Evolutionary conservation across 2,329 filamentous ascomycete genomes (phyloP).

Genomic region (Cordyceps javanica): DNA sequence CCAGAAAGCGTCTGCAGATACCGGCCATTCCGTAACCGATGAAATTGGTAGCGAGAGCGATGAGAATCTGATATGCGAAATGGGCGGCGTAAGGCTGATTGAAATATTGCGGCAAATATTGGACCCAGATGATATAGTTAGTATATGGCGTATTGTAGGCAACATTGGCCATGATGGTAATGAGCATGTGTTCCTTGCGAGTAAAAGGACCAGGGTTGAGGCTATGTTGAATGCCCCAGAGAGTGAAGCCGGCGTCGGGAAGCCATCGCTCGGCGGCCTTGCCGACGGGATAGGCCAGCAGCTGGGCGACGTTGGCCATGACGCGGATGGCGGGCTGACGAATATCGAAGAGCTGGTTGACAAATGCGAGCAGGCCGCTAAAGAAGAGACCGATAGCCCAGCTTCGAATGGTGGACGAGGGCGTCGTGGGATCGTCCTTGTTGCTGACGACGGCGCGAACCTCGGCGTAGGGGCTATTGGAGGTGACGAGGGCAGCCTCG

Average conservation of each 20-base stretch:
- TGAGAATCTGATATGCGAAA: conserved; percentile 49
- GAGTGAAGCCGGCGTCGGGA: conserved; percentile 43
- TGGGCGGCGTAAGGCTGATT: conserved; percentile 47
- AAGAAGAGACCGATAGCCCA: conserved; percentile 50
- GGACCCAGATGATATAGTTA: conserved; percentile 49
- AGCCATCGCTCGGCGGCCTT: conserved; percentile 44
- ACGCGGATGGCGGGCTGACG: conserved; percentile 50
- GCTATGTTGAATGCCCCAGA: conserved; percentile 39
- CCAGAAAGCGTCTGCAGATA: conserved; percentile 45
- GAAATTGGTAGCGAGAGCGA: conserved; percentile 50
- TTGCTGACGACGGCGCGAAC: conserved; percentile 51
- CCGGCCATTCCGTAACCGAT: conserved; percentile 57
- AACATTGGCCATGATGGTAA: conserved; percentile 57
- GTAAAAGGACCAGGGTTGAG: conserved; percentile 53
- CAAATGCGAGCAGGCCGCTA: conserved; percentile 40
- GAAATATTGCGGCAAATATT: conserved; percentile 46
- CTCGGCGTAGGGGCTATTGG: conserved; percentile 52
- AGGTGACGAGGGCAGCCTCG: conserved; percentile 47
- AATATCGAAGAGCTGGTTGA: conserved; percentile 54
- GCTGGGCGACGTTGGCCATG: conserved; percentile 49
- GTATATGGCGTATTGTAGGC: conserved; percentile 48
- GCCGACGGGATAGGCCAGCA: conserved; percentile 50
- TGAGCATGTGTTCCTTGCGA: conserved; percentile 56
- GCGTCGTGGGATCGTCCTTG: conserved; percentile 43
- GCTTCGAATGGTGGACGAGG: conserved; percentile 48